Percentiles rank a stretch among this genome's conserved stretches.
phyloP scores from a whole-genome alignment of 1,284 basidiomycete species.

The Leccinum fallax region DNA sequence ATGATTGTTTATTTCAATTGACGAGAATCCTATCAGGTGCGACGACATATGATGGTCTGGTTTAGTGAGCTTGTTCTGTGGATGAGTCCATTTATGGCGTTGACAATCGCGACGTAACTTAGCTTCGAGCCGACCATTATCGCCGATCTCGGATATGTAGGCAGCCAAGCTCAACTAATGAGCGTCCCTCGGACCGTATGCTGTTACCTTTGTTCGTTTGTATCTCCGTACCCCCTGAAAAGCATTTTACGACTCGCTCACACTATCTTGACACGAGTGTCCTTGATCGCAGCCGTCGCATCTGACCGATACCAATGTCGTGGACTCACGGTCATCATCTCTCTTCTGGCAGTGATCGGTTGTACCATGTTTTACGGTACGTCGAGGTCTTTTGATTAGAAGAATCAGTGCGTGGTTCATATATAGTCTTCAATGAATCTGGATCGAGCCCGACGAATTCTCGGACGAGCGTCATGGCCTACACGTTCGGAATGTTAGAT shows the following conservation, averaged over 20 bases:
- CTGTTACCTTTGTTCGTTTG: constrained; percentile 43
- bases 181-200: constrained; percentile 48
- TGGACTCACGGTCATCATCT: constrained; percentile 41
- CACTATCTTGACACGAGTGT: constrained; percentile 31
- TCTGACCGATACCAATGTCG: constrained; percentile 49
- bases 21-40: constrained; percentile 36
- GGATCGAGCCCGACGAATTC: constrained; percentile 47
- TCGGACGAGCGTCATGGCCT: constrained; percentile 58
- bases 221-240: background rate
- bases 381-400: constrained; percentile 4
- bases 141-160: constrained; percentile 45
- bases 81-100: background rate
- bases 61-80: constrained; percentile 23
- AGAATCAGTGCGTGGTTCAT: constrained; percentile 34
- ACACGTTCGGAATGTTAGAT: background rate
- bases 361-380: constrained; percentile 51
- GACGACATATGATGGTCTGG: constrained; percentile 39
- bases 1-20: background rate
- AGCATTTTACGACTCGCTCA: background rate
- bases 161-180: constrained; percentile 50
- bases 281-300: constrained; percentile 42
- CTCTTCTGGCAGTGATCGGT: constrained; percentile 43
- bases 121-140: constrained; percentile 60
- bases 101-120: constrained; percentile 3
- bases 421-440: constrained; percentile 26